Percentiles rank a stretch among this genome's conserved stretches.
Conservation (phyloP, 176 grass and related monocot genomes). For the Leersia perrieri region DNA sequence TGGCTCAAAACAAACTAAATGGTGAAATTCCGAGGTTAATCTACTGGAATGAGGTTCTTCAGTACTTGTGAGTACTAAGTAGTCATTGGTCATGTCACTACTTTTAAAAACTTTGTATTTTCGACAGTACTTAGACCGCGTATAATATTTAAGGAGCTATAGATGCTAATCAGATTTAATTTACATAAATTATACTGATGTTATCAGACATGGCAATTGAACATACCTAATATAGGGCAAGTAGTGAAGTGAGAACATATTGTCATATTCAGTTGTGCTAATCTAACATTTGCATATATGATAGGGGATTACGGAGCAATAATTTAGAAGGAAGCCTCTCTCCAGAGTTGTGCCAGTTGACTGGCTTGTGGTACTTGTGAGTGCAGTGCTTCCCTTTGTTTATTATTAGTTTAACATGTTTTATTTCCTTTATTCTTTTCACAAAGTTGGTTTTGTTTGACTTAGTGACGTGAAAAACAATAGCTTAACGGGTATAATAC, state of each 20-base stretch:
- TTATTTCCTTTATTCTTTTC: neutral
- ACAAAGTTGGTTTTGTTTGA: slow-evolving; percentile 17
- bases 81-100: neutral
- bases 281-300: slow-evolving; percentile 25
- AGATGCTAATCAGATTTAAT: slow-evolving; percentile 3
- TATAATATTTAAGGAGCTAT: slow-evolving; percentile 4
- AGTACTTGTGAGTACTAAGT: slow-evolving; percentile 72
- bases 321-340: slow-evolving; percentile 78
- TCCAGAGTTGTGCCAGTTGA: slow-evolving; percentile 90
- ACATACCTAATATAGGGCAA: neutral
- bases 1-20: slow-evolving; percentile 89
- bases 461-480: slow-evolving; percentile 96
- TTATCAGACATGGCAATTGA: neutral
- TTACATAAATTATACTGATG: neutral
- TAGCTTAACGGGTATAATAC: slow-evolving; percentile 78
- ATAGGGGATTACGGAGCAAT: slow-evolving; percentile 85
- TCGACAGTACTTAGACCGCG: neutral
- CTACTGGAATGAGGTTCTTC: slow-evolving; percentile 98
- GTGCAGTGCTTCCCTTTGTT: slow-evolving; percentile 18
- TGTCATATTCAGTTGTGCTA: neutral
- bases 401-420: neutral
- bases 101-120: neutral
- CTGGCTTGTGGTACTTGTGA: slow-evolving; percentile 98
- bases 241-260: neutral
- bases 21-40: slow-evolving; percentile 95